Conservation (phyloP, 2,329 filamentous ascomycete genomes). For the Lasiodiplodia sp. region DNA sequence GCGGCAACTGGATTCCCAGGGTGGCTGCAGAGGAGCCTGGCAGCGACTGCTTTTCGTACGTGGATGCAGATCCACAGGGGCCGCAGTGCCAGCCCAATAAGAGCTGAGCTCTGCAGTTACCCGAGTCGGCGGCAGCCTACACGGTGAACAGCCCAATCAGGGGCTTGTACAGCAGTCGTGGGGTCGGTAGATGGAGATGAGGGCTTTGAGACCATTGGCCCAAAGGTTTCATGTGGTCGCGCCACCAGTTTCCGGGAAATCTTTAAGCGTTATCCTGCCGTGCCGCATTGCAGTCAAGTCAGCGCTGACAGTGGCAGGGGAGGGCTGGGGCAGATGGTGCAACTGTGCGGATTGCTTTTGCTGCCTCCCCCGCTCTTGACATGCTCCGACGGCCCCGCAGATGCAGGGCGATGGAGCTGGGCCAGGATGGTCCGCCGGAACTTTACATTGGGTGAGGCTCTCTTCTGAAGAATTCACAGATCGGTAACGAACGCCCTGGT, state of each 20-base stretch:
- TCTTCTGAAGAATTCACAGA: background rate
- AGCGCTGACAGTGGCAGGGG: conserved; percentile 23
- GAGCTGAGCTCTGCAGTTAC: conserved; percentile 4
- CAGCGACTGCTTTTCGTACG: conserved; percentile 7
- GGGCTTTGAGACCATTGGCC: conserved; percentile 17
- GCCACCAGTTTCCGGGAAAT: conserved; percentile 10
- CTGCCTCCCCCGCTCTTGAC: conserved; percentile 5
- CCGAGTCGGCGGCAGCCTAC: conserved; percentile 16
- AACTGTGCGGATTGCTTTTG: conserved; percentile 5
- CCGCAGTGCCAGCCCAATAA: conserved; percentile 25
- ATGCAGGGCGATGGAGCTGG: background rate
- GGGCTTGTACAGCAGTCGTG: conserved; percentile 21
- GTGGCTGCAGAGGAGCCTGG: conserved; percentile 25
- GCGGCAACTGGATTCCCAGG: background rate
- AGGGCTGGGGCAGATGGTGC: conserved; percentile 8
- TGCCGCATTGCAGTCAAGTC: conserved; percentile 25
- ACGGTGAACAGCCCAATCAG: conserved; percentile 21
- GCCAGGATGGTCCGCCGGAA: background rate
- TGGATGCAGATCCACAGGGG: conserved; percentile 11
- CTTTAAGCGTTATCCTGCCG: conserved; percentile 13
- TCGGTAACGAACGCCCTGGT: background rate
- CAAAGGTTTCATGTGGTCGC: conserved; percentile 17
- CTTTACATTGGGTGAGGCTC: background rate
- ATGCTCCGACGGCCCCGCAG: background rate
- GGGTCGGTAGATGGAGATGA: background rate